Base-by-base conservation (phyloP, 2,329 filamentous ascomycete species). In the Aspergillus puulaauensis region DNA sequence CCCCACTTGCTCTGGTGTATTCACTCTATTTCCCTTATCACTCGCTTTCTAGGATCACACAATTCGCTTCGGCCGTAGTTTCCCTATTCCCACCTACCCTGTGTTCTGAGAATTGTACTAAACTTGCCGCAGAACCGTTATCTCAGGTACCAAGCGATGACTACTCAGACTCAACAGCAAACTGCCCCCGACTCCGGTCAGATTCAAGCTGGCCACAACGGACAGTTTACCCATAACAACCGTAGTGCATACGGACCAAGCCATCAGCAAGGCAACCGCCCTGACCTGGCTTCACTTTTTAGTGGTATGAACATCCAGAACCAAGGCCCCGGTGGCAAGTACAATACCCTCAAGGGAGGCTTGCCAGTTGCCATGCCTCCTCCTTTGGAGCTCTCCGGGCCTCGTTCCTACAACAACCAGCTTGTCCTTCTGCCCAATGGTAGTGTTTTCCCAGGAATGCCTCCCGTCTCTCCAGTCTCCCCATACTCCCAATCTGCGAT, bases 371-470 rank as follows among this genome's bases (percentile, higher is more conserved):
- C 68, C 1, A 58, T 72, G 59, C 66, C 66, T 53, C 56, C 33
- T 64, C 61, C 55, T 45, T 67, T 58, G 51, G 57, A 74, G 48
- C 60, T 72, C 50, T 56, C 70, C 33, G 65, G 64, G 17, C 57
- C 68, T 27, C 71, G 69, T 62, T 49, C 64, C 31, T 71, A 69
- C 57, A 66, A 66, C 64, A 67, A 67, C 24, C 69, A 68, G 27
- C 63, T 68, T 40, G 62, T 73, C 27, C 55, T 73, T 47, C 57
- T 75, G 5, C 73, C 74, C 33, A 75, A 70, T 54, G 68, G 68
- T 9, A 49, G 66, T 14, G 63, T 75, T 50, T 71, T 74, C 33
- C 66, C 67, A 60, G 67, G 69, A 19, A 55, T 75, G 43, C 65
- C 69, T 48, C 54, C 57, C 21, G 51, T 58, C 35, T 52, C 69